Percentiles rank a stretch among this genome's conserved stretches.
Evolutionary conservation across 2,329 filamentous ascomycete genomes (phyloP).

Genomic region (Kalmusia sp.): DNA sequence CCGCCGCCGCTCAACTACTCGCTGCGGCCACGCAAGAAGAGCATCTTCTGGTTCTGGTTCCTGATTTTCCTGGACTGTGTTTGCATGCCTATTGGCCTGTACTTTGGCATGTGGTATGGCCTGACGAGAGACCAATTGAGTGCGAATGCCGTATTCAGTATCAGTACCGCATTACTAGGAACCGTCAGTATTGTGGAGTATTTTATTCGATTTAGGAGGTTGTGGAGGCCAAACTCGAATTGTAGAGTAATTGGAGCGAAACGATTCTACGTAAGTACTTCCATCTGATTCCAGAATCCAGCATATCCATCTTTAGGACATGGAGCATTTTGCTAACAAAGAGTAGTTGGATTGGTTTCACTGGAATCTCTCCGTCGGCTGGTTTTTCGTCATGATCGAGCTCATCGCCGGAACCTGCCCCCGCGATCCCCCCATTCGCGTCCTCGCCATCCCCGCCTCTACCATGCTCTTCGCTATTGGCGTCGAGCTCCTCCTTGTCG

Average conservation of each 20-base stretch:
- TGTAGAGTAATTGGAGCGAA: slow-evolving; percentile 60
- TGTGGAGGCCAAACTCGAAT: slow-evolving; percentile 60
- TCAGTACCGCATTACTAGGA: slow-evolving; percentile 61
- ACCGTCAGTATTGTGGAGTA: slow-evolving; percentile 63
- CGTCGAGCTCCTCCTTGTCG: slow-evolving; percentile 58
- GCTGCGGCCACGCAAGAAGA: slow-evolving; percentile 60
- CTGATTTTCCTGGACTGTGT: slow-evolving; percentile 66
- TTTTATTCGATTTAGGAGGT: slow-evolving; percentile 55
- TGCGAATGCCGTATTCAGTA: slow-evolving; percentile 60
- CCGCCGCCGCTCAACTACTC: slow-evolving; percentile 65
- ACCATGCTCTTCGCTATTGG: slow-evolving; percentile 62
- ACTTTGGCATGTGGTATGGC: slow-evolving; percentile 67
- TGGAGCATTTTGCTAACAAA: slow-evolving; percentile 8
- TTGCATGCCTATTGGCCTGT: slow-evolving; percentile 64
- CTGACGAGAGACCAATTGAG: slow-evolving; percentile 54
- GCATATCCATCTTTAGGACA: no score
- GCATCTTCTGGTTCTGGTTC: slow-evolving; percentile 65
- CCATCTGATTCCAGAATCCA: no score
- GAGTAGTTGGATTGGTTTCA: slow-evolving; percentile 63
- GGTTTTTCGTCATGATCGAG: slow-evolving; percentile 64
- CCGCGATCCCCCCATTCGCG: slow-evolving; percentile 57
- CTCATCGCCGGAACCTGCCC: slow-evolving; percentile 60
- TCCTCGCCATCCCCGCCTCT: slow-evolving; percentile 60
- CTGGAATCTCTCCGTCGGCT: slow-evolving; percentile 62
- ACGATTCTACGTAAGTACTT: slow-evolving; percentile 46